Percentiles rank a stretch among this genome's conserved stretches.
These are phyloP conservation scores for Phycomyces blakesleeanus DNA, from an alignment of 192 early-diverging fungal genomes.

Conservation along the genomic window DNA sequence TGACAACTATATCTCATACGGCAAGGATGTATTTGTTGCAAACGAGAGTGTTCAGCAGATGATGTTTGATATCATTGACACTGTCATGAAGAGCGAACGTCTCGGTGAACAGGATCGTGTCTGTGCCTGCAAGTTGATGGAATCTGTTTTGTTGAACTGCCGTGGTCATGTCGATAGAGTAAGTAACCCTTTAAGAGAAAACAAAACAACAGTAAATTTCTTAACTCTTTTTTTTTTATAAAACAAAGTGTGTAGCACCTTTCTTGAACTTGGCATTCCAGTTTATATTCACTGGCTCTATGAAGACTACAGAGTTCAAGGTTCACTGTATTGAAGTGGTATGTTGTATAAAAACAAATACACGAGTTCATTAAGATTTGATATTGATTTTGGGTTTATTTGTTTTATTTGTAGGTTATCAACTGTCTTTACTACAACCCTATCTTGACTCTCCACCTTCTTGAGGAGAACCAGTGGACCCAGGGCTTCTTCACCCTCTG, in stretches of 20 bases:
- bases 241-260: conserved; percentile 53
- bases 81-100: conserved; percentile 74
- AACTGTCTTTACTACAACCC: conserved; percentile 91
- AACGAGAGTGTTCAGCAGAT: conserved; percentile 67
- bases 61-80: conserved; percentile 83
- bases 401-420: conserved; percentile 47
- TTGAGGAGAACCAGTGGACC: conserved; percentile 78
- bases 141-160: conserved; percentile 81
- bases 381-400: conserved; percentile 8
- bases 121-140: conserved; percentile 79
- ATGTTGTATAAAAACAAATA: too few relatives aligned
- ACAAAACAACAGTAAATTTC: neutral
- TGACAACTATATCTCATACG: conserved; percentile 88
- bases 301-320: conserved; percentile 64
- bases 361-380: too few relatives aligned
- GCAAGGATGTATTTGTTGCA: conserved; percentile 69
- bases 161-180: conserved; percentile 75
- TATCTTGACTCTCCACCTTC: conserved; percentile 60
- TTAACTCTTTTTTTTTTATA: neutral
- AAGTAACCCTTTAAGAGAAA: neutral
- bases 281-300: conserved; percentile 58
- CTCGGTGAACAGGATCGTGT: conserved; percentile 76
- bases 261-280: conserved; percentile 67
- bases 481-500: conserved; percentile 77
- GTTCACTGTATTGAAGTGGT: conserved; percentile 74